Percentiles rank a stretch among this genome's conserved stretches.
Evolutionary conservation across 1,284 basidiomycete genomes (phyloP).

Genomic region (Chalciporus sp.): DNA sequence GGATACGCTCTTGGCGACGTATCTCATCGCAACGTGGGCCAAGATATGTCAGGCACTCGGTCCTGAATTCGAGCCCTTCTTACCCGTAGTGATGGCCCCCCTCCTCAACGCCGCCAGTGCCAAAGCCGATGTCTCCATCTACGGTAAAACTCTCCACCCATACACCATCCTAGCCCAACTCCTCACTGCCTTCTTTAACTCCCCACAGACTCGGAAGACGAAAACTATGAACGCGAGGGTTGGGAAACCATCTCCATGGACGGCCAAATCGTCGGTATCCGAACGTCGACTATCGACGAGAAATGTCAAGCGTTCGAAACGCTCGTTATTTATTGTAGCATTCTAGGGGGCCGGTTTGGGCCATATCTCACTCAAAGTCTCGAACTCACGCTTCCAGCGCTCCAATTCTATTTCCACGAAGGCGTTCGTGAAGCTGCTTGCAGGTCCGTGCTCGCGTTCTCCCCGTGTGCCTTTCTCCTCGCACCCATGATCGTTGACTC

Average conservation of each 20-base stretch:
- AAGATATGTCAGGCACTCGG: slow-evolving; percentile 83
- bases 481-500: slow-evolving; percentile 48
- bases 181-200: not conserved
- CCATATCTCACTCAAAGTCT: slow-evolving; percentile 74
- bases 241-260: slow-evolving; percentile 80
- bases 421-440: slow-evolving; percentile 73
- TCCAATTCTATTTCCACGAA: slow-evolving; percentile 80
- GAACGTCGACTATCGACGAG: slow-evolving; percentile 81
- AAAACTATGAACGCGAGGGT: slow-evolving; percentile 60
- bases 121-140: slow-evolving; percentile 80
- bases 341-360: slow-evolving; percentile 67
- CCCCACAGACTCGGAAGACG: slow-evolving; percentile 55
- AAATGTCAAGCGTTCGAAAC: slow-evolving; percentile 88
- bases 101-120: slow-evolving; percentile 74
- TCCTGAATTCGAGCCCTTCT: slow-evolving; percentile 80
- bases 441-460: slow-evolving; percentile 27
- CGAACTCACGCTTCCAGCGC: slow-evolving; percentile 69
- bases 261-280: slow-evolving; percentile 74
- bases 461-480: not conserved
- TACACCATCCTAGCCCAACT: not conserved
- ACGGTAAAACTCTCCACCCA: slow-evolving; percentile 61
- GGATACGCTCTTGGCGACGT: slow-evolving; percentile 68
- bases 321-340: slow-evolving; percentile 77
- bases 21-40: slow-evolving; percentile 79
- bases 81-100: slow-evolving; percentile 80